Conservation (phyloP, 129 eudicot species). For the Lactuca sativa region DNA sequence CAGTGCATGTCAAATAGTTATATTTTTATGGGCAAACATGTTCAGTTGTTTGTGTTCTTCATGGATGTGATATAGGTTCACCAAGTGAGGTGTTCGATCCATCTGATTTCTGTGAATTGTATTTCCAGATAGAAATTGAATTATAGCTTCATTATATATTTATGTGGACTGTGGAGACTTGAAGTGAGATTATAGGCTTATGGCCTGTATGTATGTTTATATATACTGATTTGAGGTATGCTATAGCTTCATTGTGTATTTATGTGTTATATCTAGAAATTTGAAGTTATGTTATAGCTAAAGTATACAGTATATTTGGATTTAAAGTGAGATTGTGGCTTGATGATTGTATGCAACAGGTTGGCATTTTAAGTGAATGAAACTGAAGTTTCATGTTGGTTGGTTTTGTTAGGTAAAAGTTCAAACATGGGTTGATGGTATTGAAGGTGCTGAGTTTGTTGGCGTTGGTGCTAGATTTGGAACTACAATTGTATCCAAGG, state of each 20-base stretch:
- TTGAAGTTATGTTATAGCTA: not conserved
- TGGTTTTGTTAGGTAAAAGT: slow-evolving; percentile 64
- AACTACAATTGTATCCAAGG: slow-evolving; percentile 69
- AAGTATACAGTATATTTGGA: not conserved
- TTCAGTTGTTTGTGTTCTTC: too few relatives aligned
- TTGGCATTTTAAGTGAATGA: not conserved
- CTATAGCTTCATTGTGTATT: not conserved
- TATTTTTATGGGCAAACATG: too few relatives aligned
- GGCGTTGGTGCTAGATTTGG: slow-evolving; percentile 98
- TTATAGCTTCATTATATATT: slow-evolving; percentile 11
- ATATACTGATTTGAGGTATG: not conserved
- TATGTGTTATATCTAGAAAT: not conserved
- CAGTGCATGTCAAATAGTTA: too few relatives aligned
- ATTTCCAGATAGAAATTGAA: not conserved
- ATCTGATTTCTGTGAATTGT: slow-evolving; percentile 14
- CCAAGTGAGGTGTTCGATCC: slow-evolving; percentile 6
- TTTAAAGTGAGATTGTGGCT: not conserved
- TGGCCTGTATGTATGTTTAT: not conserved
- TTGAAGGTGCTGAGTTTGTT: slow-evolving; percentile 62
- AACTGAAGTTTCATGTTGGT: not conserved
- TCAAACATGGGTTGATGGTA: slow-evolving; percentile 84
- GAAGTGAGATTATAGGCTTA: not conserved
- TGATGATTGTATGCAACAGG: slow-evolving; percentile 5
- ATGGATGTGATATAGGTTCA: not conserved
- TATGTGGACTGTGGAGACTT: not conserved